These are phyloP conservation scores for Westerdykella ornata DNA, from an alignment of 2,329 filamentous ascomycete genomes.

Conservation along the genomic window DNA sequence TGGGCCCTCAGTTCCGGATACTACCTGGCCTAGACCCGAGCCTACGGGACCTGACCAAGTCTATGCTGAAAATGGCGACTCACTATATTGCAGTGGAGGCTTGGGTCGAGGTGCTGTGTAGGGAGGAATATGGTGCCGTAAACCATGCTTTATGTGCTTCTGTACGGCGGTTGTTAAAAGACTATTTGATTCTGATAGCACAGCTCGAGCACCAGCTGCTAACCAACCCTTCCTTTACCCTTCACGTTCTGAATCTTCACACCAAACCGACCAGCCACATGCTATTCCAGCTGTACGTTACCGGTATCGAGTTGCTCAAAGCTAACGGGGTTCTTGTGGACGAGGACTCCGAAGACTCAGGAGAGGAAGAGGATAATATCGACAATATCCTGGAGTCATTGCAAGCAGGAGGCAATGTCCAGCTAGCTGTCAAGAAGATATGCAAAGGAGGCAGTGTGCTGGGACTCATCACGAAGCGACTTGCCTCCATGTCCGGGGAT, in stretches of 20 bases:
- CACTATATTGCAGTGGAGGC: slow-evolving; percentile 87
- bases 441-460: slow-evolving; percentile 97
- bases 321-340: slow-evolving; percentile 83
- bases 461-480: slow-evolving; percentile 72
- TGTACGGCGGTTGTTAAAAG: slow-evolving; percentile 82
- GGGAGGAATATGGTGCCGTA: slow-evolving; percentile 86
- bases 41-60: slow-evolving; percentile 74
- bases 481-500: slow-evolving; percentile 89
- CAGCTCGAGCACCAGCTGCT: slow-evolving; percentile 91
- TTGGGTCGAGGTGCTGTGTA: slow-evolving; percentile 89
- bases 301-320: slow-evolving; percentile 71
- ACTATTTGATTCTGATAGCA: slow-evolving; percentile 86
- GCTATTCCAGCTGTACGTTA: slow-evolving; percentile 79
- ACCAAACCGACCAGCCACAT: slow-evolving; percentile 86
- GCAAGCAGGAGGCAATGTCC: slow-evolving; percentile 76
- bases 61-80: slow-evolving; percentile 89
- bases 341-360: slow-evolving; percentile 55
- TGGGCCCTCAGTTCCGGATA: slow-evolving; percentile 74
- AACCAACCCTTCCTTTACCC: slow-evolving; percentile 79
- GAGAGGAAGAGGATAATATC: slow-evolving; percentile 73
- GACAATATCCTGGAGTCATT: slow-evolving; percentile 90
- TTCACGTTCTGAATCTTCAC: slow-evolving; percentile 89
- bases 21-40: slow-evolving; percentile 83
- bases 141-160: slow-evolving; percentile 96
- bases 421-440: slow-evolving; percentile 78